Evolutionary conservation across 2,329 filamentous ascomycete genomes (phyloP).

Genomic region (Gaeumannomyces sp.): DNA sequence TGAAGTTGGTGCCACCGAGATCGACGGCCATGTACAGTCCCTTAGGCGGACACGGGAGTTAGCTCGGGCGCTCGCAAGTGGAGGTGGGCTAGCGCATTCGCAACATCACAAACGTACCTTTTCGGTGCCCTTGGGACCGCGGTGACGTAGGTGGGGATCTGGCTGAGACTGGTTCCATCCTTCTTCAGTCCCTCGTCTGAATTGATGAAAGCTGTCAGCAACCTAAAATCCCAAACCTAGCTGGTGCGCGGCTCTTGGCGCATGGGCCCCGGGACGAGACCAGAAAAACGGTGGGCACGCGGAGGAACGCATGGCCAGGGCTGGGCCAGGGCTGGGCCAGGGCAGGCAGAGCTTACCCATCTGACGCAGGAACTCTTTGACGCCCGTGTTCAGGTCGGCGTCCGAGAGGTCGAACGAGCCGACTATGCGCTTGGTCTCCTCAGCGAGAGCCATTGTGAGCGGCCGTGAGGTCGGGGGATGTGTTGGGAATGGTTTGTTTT

Average conservation of each 20-base stretch:
- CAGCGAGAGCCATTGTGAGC: slow-evolving; percentile 54
- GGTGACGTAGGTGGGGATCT: slow-evolving; percentile 97
- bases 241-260: background rate
- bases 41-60: slow-evolving; percentile 35
- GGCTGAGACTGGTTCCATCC: slow-evolving; percentile 76
- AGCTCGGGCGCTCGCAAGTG: slow-evolving; percentile 7
- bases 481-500: slow-evolving; percentile 50
- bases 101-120: slow-evolving; percentile 54
- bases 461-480: slow-evolving; percentile 47
- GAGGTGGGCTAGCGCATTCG: background rate
- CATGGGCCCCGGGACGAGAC: background rate
- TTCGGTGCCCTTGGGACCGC: slow-evolving; percentile 91
- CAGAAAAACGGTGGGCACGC: too few relatives aligned
- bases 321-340: background rate
- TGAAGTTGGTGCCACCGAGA: slow-evolving; percentile 96
- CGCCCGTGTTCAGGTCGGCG: slow-evolving; percentile 70
- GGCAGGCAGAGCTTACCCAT: slow-evolving; percentile 52
- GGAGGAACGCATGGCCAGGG: background rate
- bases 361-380: slow-evolving; percentile 79
- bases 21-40: slow-evolving; percentile 95
- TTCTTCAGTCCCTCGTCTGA: slow-evolving; percentile 74
- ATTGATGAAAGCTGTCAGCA: slow-evolving; percentile 14
- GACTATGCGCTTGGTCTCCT: slow-evolving; percentile 74
- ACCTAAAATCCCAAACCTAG: background rate
- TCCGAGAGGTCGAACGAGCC: slow-evolving; percentile 80